Base-by-base conservation (phyloP, 2,329 filamentous ascomycete species). In the Neocucurbitaria cava region DNA sequence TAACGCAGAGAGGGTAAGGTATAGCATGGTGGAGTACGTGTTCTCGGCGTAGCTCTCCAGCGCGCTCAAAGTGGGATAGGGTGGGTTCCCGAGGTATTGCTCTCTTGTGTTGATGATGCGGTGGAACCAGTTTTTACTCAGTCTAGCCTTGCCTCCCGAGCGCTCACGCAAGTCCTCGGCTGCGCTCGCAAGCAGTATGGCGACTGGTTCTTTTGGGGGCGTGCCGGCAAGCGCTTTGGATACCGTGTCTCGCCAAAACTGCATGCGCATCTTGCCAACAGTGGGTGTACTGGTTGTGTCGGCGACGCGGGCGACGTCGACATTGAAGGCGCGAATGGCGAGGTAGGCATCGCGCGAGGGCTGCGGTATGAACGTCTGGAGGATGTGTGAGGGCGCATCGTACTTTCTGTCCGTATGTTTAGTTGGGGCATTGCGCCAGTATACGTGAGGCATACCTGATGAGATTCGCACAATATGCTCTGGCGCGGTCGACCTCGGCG, bases 161-260 rank as follows among this genome's bases (percentile, higher is more conserved):
- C 80, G 78, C 13, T 71, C 59, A 24, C 79, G 69, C 5, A 87
- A 75, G 26, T 86, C 83, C 6, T 84, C 81, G 15, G 96, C 83
- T 20, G 89, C 89, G 52, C 88, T 85, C 58, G 91, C 84, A 1
- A 99, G 83, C 5, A 98, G 82, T 26, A 96, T 85, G 54, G 93
- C 94, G 38, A 97, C 91, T 20, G 95, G 95, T 73, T 99, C 93
- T 69, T 92, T 91, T 1, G 93, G 92, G 1, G 95, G 93, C 0
- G 82, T 81, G 28, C 89, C 90, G 1, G 89, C 83, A 56, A 97
- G 89, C 1, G 91, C 89, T 57, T 89, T 88, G 49, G 89, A 85
- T 46, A 99, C 81, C 4, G 91, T 87, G 66, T 98, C 93, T 45
- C 91, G 87, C 91, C 95, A 98, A 81, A 98, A 98, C 75, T 96